Evolutionary conservation across 371 early-diverging fungal species (phyloP).

Genomic region (Quaeritorhiza haematococci): DNA sequence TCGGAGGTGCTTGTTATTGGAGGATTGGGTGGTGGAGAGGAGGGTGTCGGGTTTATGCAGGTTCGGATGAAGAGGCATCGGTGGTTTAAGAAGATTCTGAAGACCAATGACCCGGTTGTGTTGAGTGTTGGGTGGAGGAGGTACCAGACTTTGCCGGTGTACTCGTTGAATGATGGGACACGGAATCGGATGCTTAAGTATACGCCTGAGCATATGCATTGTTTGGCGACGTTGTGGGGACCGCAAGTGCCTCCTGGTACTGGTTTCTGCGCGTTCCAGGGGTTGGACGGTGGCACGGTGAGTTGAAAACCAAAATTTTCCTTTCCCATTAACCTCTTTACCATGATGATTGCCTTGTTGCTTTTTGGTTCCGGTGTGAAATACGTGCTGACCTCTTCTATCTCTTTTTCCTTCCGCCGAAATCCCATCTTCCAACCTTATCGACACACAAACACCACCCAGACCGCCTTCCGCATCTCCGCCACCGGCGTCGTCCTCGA

Average conservation of each 20-base stretch:
- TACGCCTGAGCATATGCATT: conserved; percentile 98
- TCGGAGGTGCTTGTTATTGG: conserved; percentile 84
- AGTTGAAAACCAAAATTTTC: conserved; percentile 12
- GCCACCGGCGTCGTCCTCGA: conserved; percentile 94
- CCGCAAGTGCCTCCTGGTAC: conserved; percentile 88
- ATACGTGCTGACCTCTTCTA: not conserved
- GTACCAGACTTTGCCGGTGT: conserved; percentile 94
- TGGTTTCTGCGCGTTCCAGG: conserved; percentile 90
- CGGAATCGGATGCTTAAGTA: conserved; percentile 98
- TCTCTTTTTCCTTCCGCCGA: not conserved
- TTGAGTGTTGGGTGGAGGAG: conserved; percentile 98
- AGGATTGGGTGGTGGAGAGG: conserved; percentile 82
- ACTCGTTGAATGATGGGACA: conserved; percentile 87
- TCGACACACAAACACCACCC: not conserved
- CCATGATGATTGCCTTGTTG: not conserved
- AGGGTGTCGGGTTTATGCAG: conserved; percentile 87
- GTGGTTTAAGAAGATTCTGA: conserved; percentile 94
- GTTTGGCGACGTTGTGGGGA: conserved; percentile 67
- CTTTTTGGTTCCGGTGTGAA: too few relatives aligned
- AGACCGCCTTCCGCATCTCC: conserved; percentile 85
- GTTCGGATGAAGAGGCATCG: conserved; percentile 96
- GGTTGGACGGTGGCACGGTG: conserved; percentile 65
- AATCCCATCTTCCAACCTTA: conserved; percentile 1
- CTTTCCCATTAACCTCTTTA: not conserved
- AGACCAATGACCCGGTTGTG: conserved; percentile 96